Conservation (phyloP, 345 rosid species). For the Gossypium rotundifolium region DNA sequence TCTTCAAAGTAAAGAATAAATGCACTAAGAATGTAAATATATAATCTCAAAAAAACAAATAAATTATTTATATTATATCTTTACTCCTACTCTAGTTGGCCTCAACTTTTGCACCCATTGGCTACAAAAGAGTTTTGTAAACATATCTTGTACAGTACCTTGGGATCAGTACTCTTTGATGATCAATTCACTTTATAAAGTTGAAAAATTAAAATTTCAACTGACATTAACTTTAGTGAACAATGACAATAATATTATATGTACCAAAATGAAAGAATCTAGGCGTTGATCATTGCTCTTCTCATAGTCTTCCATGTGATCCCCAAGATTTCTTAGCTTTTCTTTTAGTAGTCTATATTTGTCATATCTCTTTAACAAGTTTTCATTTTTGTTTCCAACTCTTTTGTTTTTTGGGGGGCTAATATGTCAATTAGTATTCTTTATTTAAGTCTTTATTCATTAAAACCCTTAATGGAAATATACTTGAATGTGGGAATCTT, state of each 20-base stretch:
- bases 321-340: constrained; percentile 11
- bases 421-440: too few relatives aligned
- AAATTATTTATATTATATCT: constrained; percentile 5
- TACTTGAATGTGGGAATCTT: too few relatives aligned
- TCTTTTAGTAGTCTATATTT: constrained; percentile 9
- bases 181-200: constrained; percentile 13
- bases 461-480: too few relatives aligned
- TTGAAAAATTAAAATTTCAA: neutral
- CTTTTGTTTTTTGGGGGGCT: too few relatives aligned
- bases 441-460: too few relatives aligned
- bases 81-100: constrained; percentile 14
- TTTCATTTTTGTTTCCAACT: constrained; percentile 4
- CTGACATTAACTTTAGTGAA: constrained; percentile 17
- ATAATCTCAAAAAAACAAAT: constrained; percentile 8
- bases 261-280: constrained; percentile 10
- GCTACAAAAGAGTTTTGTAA: constrained; percentile 3
- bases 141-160: constrained; percentile 6
- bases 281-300: constrained; percentile 18
- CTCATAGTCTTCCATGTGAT: constrained; percentile 16
- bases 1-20: constrained; percentile 17
- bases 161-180: constrained; percentile 14
- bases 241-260: neutral
- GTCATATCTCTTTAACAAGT: constrained; percentile 1
- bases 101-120: constrained; percentile 14
- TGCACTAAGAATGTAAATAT: constrained; percentile 11